Evolutionary conservation across 2,329 filamentous ascomycete genomes (phyloP).

Genomic region (Microcera coccophila): DNA sequence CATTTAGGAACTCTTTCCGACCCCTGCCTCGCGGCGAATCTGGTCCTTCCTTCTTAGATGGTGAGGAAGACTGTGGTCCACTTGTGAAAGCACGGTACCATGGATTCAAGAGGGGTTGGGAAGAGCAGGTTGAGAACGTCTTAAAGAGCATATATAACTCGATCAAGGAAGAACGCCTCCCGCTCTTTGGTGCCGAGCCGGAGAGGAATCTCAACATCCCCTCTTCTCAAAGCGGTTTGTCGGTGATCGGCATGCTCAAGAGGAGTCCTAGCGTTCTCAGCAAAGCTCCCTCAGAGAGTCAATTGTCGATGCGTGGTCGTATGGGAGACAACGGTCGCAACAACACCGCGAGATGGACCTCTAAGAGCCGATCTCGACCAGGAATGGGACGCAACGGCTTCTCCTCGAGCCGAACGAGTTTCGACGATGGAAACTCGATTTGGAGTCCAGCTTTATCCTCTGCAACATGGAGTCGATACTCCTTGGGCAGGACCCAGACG

Average conservation of each 20-base stretch:
- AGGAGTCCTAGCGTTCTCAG: constrained; percentile 87
- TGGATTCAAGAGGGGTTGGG: constrained; percentile 76
- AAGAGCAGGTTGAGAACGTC: constrained; percentile 82
- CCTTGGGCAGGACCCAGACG: constrained; percentile 82
- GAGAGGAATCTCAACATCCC: constrained; percentile 36
- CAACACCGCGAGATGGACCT: constrained; percentile 68
- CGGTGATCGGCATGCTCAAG: constrained; percentile 73
- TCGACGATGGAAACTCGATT: constrained; percentile 84
- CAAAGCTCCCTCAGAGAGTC: constrained; percentile 83
- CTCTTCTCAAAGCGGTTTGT: constrained; percentile 59
- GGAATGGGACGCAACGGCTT: constrained; percentile 71
- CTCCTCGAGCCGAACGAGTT: constrained; percentile 86
- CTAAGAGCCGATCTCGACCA: constrained; percentile 79
- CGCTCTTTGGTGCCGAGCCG: constrained; percentile 69
- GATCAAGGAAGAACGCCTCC: constrained; percentile 81
- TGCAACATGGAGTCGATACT: constrained; percentile 95
- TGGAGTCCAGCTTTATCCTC: constrained; percentile 84
- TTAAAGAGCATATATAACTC: constrained; percentile 89
- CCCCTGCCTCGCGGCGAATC: constrained; percentile 42
- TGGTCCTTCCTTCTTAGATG: constrained; percentile 39
- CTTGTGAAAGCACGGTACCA: constrained; percentile 74
- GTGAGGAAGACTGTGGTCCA: constrained; percentile 58
- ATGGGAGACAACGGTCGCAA: constrained; percentile 54
- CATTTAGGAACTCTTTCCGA: constrained; percentile 48
- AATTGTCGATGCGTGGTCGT: constrained; percentile 66